phyloP scores from a whole-genome alignment of 1,284 basidiomycete species.

The Apiotrichum laibachii region DNA sequence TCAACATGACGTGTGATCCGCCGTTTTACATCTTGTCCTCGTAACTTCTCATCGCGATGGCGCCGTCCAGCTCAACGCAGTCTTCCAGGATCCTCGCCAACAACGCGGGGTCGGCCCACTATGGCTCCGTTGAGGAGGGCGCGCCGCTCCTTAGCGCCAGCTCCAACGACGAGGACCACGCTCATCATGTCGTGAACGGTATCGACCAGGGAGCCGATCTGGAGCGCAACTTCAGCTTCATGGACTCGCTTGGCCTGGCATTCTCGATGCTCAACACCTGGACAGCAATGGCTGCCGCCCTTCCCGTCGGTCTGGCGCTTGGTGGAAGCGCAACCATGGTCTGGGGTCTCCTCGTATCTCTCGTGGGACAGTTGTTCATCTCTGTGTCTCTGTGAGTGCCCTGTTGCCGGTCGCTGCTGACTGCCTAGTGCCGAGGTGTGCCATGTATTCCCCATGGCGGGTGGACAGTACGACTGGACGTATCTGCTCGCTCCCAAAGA shows the following conservation, averaged over 20 bases:
- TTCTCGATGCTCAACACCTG: slow-evolving; percentile 26
- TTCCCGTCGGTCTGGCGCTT: slow-evolving; percentile 29
- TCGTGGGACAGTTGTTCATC: slow-evolving; percentile 32
- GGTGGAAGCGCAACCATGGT: slow-evolving; percentile 43
- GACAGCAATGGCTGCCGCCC: slow-evolving; percentile 14
- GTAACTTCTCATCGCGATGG: no score
- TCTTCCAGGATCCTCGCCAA: no score
- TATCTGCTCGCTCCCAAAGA: slow-evolving; percentile 31
- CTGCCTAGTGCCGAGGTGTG: slow-evolving; percentile 14
- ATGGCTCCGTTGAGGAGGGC: background rate
- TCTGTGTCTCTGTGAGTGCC: slow-evolving; percentile 25
- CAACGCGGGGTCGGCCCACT: no score
- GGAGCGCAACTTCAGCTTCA: slow-evolving; percentile 24
- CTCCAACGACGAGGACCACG: background rate
- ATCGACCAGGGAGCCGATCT: slow-evolving; percentile 10
- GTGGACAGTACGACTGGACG: slow-evolving; percentile 52
- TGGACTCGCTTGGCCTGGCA: slow-evolving; percentile 19
- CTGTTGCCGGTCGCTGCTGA: background rate
- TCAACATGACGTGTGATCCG: no score
- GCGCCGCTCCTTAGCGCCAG: background rate
- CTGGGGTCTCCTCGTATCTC: slow-evolving; percentile 41
- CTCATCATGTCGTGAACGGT: background rate
- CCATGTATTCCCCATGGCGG: slow-evolving; percentile 24
- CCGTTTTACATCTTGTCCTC: no score
- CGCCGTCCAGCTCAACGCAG: no score